Percentiles rank a stretch among this genome's conserved stretches.
These are phyloP conservation scores for Aspergillus proliferans DNA, from an alignment of 2,329 filamentous ascomycete species.

Conservation along the genomic window DNA sequence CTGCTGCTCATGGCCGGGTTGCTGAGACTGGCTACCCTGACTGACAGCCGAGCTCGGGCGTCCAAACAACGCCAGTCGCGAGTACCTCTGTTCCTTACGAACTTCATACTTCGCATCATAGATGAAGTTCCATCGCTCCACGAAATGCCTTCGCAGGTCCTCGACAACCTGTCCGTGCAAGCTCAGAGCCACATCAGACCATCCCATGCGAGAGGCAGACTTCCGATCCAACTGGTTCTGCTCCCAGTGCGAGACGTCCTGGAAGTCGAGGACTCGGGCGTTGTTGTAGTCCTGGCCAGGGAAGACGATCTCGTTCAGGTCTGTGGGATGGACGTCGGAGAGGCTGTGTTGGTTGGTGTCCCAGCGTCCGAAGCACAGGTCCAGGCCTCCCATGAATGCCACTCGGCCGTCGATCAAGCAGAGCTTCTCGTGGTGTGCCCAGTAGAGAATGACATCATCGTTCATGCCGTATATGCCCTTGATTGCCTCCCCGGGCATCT, in stretches of 20 bases:
- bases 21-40: constrained; percentile 16
- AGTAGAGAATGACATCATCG: constrained; percentile 77
- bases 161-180: constrained; percentile 68
- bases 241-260: constrained; percentile 69
- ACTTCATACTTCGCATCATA: constrained; percentile 72
- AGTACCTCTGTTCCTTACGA: constrained; percentile 48
- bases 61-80: constrained; percentile 29
- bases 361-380: constrained; percentile 83
- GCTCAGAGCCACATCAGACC: constrained; percentile 79
- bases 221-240: constrained; percentile 81
- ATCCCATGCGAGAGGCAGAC: constrained; percentile 79
- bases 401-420: constrained; percentile 71
- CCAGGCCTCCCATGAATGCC: constrained; percentile 87
- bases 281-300: constrained; percentile 94
- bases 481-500: constrained; percentile 65
- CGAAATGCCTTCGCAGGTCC: constrained; percentile 71
- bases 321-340: constrained; percentile 71
- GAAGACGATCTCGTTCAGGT: constrained; percentile 71
- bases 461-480: constrained; percentile 75
- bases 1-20: constrained; percentile 13
- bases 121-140: constrained; percentile 88
- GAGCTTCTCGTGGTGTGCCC: constrained; percentile 91
- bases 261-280: constrained; percentile 74
- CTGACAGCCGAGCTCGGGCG: constrained; percentile 21
- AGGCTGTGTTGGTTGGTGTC: constrained; percentile 84